Conservation (phyloP, 1,139 yeast species). For the Candida sp. region DNA sequence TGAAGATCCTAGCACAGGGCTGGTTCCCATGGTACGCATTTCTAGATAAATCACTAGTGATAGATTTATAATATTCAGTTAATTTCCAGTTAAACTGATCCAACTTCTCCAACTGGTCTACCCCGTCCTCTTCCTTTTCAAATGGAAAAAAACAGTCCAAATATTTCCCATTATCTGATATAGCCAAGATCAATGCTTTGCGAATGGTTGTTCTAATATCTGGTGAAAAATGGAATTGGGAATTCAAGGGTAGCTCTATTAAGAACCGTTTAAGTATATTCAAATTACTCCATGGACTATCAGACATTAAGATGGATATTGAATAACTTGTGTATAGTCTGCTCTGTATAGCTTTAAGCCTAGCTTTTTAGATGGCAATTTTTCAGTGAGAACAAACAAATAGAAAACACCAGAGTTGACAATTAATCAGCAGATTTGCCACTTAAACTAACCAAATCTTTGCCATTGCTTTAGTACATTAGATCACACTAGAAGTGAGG, state of each 20-base stretch:
- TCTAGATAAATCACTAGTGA: constrained; percentile 2
- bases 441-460: too few species aligned
- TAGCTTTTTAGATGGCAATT: not conserved
- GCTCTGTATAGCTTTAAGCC: too few species aligned
- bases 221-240: constrained; percentile 31
- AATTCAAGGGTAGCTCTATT: constrained; percentile 29
- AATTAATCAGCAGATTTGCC: too few species aligned
- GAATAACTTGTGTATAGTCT: too few species aligned
- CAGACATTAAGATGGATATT: not conserved
- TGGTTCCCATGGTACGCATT: constrained; percentile 58
- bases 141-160: constrained; percentile 50
- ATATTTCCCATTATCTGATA: constrained; percentile 48
- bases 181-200: constrained; percentile 47
- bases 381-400: not conserved
- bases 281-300: constrained; percentile 5
- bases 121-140: constrained; percentile 14
- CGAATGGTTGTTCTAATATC: constrained; percentile 40
- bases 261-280: constrained; percentile 22
- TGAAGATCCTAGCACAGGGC: constrained; percentile 75
- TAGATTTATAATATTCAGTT: constrained; percentile 24
- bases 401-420: too few species aligned
- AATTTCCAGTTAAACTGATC: constrained; percentile 39
- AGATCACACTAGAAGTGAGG: too few species aligned
- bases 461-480: too few species aligned
- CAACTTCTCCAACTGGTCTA: constrained; percentile 15